These are phyloP conservation scores for Coemansia erecta DNA, from an alignment of 192 early-diverging fungal species.

Conservation along the genomic window DNA sequence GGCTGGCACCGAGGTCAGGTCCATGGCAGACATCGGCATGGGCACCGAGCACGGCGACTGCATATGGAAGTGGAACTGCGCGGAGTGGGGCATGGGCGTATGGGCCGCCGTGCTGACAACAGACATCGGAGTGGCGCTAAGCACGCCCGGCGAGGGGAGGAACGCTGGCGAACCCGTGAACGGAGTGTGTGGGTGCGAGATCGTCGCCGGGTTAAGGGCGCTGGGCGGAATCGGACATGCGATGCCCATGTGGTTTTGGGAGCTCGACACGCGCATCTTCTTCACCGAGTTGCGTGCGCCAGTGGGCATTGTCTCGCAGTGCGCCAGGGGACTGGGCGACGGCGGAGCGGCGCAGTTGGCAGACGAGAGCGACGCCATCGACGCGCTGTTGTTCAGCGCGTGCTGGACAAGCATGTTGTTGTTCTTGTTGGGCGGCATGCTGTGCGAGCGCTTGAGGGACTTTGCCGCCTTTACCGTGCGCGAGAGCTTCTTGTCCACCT, in stretches of 20 bases:
- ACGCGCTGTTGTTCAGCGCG: constrained; percentile 3
- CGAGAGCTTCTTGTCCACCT: constrained; percentile 39
- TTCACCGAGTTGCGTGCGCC: constrained; percentile 30
- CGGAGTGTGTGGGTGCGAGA: constrained; percentile 37
- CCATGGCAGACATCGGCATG: constrained; percentile 47
- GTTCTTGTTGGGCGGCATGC: constrained; percentile 51
- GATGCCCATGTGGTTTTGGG: constrained; percentile 34
- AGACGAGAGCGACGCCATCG: constrained; percentile 16
- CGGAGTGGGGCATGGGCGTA: constrained; percentile 39
- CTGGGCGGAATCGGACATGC: constrained; percentile 17
- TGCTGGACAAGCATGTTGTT: constrained; percentile 16
- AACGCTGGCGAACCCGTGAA: constrained; percentile 38
- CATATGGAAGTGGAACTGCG: constrained; percentile 53
- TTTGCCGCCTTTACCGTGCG: constrained; percentile 43
- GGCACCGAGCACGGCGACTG: constrained; percentile 50
- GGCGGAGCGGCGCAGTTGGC: constrained; percentile 13
- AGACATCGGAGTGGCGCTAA: constrained; percentile 39
- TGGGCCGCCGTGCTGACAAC: constrained; percentile 27
- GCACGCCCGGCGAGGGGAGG: constrained; percentile 24
- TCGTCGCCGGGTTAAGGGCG: constrained; percentile 9
- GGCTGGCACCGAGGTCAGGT: constrained; percentile 39
- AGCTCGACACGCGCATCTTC: constrained; percentile 54
- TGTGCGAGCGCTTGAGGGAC: constrained; percentile 55
- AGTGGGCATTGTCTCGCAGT: constrained; percentile 36
- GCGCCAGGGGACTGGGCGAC: constrained; percentile 19